phyloP scores from a whole-genome alignment of 2,329 filamentous ascomycete species.

The Botrytis porri region DNA sequence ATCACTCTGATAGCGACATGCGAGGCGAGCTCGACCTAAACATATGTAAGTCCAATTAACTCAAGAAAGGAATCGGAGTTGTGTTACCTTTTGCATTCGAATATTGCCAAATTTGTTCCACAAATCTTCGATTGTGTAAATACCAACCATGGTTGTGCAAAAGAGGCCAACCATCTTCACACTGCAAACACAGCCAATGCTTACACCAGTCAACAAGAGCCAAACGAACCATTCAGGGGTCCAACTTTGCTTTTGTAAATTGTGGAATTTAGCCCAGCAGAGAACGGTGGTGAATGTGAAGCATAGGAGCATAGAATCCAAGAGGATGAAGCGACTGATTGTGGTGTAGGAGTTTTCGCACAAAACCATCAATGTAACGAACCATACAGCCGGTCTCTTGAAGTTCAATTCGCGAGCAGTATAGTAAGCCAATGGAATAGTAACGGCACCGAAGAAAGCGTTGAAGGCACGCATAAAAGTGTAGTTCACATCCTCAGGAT shows the following conservation, averaged over 20 bases:
- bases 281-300: constrained; percentile 97
- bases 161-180: constrained; percentile 98
- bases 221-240: constrained; percentile 90
- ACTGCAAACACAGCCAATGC: constrained; percentile 96
- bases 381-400: constrained; percentile 83
- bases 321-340: constrained; percentile 95
- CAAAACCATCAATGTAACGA: constrained; percentile 93
- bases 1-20: constrained; percentile 79
- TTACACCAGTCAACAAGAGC: constrained; percentile 89
- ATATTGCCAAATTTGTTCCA: constrained; percentile 97
- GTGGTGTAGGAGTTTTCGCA: constrained; percentile 99
- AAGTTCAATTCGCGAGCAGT: constrained; percentile 90
- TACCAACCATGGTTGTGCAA: constrained; percentile 86
- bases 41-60: constrained; percentile 28
- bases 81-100: constrained; percentile 76
- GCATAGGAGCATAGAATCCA: constrained; percentile 97
- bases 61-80: background rate
- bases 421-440: constrained; percentile 90
- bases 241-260: constrained; percentile 80
- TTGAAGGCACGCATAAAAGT: constrained; percentile 99
- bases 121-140: constrained; percentile 94
- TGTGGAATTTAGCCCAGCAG: constrained; percentile 97
- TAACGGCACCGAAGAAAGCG: constrained; percentile 87
- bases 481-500: constrained; percentile 91
- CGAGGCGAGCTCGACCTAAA: constrained; percentile 61